phyloP scores from a whole-genome alignment of 2,329 filamentous ascomycete genomes.

The Exophiala phaeomuriformis region DNA sequence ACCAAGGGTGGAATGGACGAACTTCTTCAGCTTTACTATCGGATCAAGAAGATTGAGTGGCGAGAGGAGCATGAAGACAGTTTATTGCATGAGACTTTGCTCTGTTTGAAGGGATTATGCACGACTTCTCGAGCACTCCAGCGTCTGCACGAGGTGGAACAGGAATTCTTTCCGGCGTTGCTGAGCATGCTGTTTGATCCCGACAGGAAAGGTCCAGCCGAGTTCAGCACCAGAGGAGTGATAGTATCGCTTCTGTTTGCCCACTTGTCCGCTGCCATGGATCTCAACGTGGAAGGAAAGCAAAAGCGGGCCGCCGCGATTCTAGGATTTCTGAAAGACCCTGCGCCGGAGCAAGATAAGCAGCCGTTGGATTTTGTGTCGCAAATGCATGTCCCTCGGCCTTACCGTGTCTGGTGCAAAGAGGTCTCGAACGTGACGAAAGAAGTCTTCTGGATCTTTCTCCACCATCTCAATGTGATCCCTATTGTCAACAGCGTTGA shows the following conservation, averaged over 20 bases:
- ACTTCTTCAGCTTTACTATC: slow-evolving; percentile 74
- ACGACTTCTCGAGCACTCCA: slow-evolving; percentile 81
- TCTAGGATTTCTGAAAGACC: slow-evolving; percentile 71
- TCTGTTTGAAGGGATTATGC: slow-evolving; percentile 89
- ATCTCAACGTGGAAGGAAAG: slow-evolving; percentile 55
- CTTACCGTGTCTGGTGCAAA: slow-evolving; percentile 90
- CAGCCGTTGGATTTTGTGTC: slow-evolving; percentile 78
- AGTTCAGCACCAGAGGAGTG: slow-evolving; percentile 88
- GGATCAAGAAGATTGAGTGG: slow-evolving; percentile 96
- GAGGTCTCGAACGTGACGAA: slow-evolving; percentile 90
- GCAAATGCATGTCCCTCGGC: slow-evolving; percentile 77
- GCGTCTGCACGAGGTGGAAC: slow-evolving; percentile 71
- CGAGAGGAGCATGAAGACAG: slow-evolving; percentile 94
- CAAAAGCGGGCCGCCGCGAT: slow-evolving; percentile 64
- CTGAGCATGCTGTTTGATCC: slow-evolving; percentile 88
- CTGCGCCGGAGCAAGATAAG: slow-evolving; percentile 64
- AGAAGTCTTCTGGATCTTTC: slow-evolving; percentile 98
- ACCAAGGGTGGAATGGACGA: slow-evolving; percentile 85
- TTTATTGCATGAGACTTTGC: slow-evolving; percentile 80
- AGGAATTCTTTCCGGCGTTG: slow-evolving; percentile 75
- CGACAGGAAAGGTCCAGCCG: slow-evolving; percentile 95
- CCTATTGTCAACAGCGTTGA: slow-evolving; percentile 46
- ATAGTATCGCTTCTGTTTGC: slow-evolving; percentile 84
- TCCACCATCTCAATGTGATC: slow-evolving; percentile 87
- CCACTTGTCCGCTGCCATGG: slow-evolving; percentile 57